Evolutionary conservation across 1,284 basidiomycete species (phyloP), one percentile per base, ranked within the genome.

Genomic region (Ceratobasidium sp.): DNA sequence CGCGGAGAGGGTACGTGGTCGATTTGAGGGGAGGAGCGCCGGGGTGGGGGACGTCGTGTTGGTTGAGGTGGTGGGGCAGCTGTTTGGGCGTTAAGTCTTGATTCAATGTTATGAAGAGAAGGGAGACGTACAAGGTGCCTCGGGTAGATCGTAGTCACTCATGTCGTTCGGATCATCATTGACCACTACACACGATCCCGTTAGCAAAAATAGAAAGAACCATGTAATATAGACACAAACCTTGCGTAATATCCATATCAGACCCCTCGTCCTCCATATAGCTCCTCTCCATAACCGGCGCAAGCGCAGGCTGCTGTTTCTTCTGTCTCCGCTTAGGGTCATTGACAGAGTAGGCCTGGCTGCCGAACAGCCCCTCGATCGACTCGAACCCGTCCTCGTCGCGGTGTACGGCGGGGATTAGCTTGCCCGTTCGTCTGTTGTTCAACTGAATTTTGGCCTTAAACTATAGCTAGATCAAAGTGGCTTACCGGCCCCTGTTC

Each of bases 361-460:
- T 76, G 4, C 73, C 73, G 54, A 76, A 76, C 38, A 76, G 40
- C 3, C 62, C 50, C 40, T 76, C 73, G 42, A 76, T 76, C 26
- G 73, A 76, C 64, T 76, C 73, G 73, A 76, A 76, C 20, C 73
- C 73, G 52, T 76, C 73, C n/a, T 65, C 73, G 62, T 76, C 73
- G 13, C 62, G 73, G 33, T 65, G 73, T 0, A 66, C 73, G 38
- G 71, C 40, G 0, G 73, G 73, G 28, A 76, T 76, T 52, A 76
- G 64, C 46, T 76, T 76, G 38, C 73, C 73, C 44, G 73, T 76
- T 9, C 73, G 73, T 76, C 73, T 76, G 40, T 54, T 4, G 38
- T 15, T 20, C 50, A 66, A 46, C 38, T 33, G 4, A 61, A 15
- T 46, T 38, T 13, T 6, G 5, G n/a, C 17, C 17, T n/a, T 17